Conservation (phyloP, 192 early-diverging fungal species). For the Geosiphon pyriformis region DNA sequence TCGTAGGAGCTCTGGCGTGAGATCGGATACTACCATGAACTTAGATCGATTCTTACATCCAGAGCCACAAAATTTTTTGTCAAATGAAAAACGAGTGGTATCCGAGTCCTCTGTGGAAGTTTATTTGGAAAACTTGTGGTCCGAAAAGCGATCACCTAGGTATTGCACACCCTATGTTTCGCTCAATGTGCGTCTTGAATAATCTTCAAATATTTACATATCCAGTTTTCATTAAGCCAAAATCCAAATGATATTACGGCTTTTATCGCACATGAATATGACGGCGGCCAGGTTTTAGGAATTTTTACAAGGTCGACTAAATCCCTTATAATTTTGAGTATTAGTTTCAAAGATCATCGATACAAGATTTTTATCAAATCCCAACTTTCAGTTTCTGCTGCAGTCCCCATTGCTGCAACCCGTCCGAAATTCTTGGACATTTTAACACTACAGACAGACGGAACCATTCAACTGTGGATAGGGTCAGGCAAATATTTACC, state of each 20-base stretch:
- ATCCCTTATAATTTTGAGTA: slow-evolving; percentile 11
- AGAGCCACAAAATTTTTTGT: background rate
- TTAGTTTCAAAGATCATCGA: background rate
- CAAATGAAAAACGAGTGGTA: background rate
- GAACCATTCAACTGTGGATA: slow-evolving; percentile 15
- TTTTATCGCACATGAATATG: slow-evolving; percentile 31
- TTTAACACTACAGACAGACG: slow-evolving; percentile 27
- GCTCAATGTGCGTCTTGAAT: background rate
- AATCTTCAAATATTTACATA: too few relatives aligned
- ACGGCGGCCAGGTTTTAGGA: slow-evolving; percentile 29
- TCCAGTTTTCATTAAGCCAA: slow-evolving; percentile 7
- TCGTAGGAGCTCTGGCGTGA: slow-evolving; percentile 10
- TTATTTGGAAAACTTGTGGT: background rate
- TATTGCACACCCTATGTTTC: background rate
- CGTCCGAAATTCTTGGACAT: slow-evolving; percentile 33
- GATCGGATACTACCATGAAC: background rate
- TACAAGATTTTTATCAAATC: slow-evolving; percentile 24
- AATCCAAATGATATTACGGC: background rate
- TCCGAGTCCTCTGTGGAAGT: background rate
- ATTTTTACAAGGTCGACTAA: slow-evolving; percentile 25
- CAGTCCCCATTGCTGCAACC: slow-evolving; percentile 36
- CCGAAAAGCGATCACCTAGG: background rate
- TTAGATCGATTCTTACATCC: slow-evolving; percentile 2
- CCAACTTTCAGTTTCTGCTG: slow-evolving; percentile 33
- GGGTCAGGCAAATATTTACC: slow-evolving; percentile 5